Evolutionary conservation across 2,329 filamentous ascomycete species (phyloP), one percentile per base, ranked within the genome.

Genomic region (Berkeleyomyces rouxiae): DNA sequence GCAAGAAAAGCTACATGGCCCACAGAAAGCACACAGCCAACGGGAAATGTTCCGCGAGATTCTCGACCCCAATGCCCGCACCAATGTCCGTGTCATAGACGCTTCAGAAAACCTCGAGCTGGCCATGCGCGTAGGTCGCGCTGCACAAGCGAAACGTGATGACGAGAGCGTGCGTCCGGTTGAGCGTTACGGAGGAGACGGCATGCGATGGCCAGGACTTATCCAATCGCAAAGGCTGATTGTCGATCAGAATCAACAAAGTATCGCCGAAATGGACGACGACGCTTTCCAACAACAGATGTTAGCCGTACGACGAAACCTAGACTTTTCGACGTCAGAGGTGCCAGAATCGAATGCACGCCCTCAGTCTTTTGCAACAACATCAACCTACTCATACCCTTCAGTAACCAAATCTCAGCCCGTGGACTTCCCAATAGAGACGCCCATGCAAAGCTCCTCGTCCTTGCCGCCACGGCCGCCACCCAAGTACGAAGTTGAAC

Each of bases 91-190:
- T 7, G 61, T 88, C 1, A 73, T 95, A 11, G 83, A 88, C 68
- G 86, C 86, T 0, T 79, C 79, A 1, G 82, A 90, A 63, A 78
- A 95, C 66, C 81, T 84, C 66, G 85, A 91, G 9, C 74, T 95
- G 55, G 90, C 90, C 0, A 84, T 95, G 5, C 82, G 86, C 66
- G 72, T 95, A 39, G 89, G 89, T 0, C 83, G 85, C 66, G 81
- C 81, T 62, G 89, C 95, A 72, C 80, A 90, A 63, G 77, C 75
- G 63, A 79, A 87, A 49, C 78, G 89, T 67, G 84, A 87, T 68
- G 57, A 53, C 42, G 33, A 59, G 40, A 49, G 39, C 47, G 82
- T 80, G 11, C 78, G 77, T 49, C 77, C 82, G 65, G 79, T 76
- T 66, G 79, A 78, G 9, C 57, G 61, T 23, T 64, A 63, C n/a